Conservation (phyloP, 2,329 filamentous ascomycete species). For the Diaporthe nobilis region DNA sequence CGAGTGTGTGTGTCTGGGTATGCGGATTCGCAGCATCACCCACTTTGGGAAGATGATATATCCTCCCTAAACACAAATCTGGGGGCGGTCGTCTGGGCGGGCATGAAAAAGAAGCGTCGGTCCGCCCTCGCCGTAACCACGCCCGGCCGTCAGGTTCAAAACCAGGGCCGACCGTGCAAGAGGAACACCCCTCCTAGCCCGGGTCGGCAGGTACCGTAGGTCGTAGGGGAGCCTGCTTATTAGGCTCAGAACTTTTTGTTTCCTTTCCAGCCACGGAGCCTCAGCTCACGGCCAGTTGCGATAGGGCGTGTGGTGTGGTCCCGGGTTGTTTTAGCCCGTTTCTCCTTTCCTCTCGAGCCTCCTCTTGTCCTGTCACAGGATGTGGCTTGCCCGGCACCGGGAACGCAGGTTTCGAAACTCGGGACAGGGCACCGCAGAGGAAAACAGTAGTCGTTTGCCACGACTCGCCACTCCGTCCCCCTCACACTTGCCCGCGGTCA, state of each 20-base stretch:
- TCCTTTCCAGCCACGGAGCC: conserved; percentile 16
- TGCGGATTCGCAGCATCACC: conserved; percentile 28
- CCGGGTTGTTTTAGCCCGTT: conserved; percentile 26
- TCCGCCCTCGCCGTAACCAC: neutral
- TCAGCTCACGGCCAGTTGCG: conserved; percentile 21
- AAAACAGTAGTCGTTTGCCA: neutral
- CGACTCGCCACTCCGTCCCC: conserved; percentile 9
- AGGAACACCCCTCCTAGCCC: neutral
- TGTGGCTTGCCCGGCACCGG: conserved; percentile 20
- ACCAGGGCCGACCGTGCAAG: conserved; percentile 1
- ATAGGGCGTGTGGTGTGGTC: conserved; percentile 25
- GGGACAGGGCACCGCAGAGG: conserved; percentile 16
- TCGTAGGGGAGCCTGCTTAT: neutral
- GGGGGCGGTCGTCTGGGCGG: conserved; percentile 1
- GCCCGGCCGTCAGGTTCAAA: conserved; percentile 21
- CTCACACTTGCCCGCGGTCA: neutral
- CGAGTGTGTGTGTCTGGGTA: neutral
- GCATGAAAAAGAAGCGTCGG: conserved; percentile 16
- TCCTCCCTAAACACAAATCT: conserved; percentile 7
- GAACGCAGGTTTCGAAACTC: conserved; percentile 30
- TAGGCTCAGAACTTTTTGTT: conserved; percentile 15
- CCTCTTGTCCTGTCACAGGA: conserved; percentile 20
- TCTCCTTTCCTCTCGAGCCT: conserved; percentile 5
- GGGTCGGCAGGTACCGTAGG: conserved; percentile 9
- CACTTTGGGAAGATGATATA: conserved; percentile 22